These are phyloP conservation scores for Cytospora piceicola DNA, from an alignment of 2,329 filamentous ascomycete genomes.

Conservation along the genomic window DNA sequence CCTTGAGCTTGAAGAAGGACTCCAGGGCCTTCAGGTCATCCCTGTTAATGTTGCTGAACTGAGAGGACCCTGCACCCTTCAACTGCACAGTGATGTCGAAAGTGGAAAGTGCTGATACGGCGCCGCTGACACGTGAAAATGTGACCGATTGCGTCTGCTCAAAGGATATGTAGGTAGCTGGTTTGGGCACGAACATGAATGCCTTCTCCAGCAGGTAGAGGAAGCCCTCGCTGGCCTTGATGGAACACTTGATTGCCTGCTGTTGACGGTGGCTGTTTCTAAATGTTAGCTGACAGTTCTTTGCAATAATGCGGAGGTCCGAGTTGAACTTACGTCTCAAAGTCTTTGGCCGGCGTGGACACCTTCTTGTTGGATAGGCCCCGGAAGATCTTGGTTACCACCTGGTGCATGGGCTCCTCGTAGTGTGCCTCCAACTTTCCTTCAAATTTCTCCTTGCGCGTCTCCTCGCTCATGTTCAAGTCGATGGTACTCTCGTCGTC, in stretches of 20 bases:
- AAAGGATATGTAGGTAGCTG: conserved; percentile 94
- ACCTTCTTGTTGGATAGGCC: conserved; percentile 95
- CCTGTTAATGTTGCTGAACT: conserved; percentile 99
- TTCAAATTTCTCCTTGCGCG: conserved; percentile 82
- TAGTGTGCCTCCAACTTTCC: conserved; percentile 88
- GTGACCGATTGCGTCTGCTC: conserved; percentile 91
- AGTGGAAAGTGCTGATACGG: conserved; percentile 89
- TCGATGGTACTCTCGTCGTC: conserved; percentile 97
- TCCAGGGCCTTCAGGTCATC: conserved; percentile 98
- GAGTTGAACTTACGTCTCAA: conserved; percentile 65
- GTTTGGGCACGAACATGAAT: conserved; percentile 99
- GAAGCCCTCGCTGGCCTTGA: conserved; percentile 98
- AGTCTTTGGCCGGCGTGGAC: conserved; percentile 90
- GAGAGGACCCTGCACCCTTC: conserved; percentile 88
- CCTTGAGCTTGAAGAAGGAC: conserved; percentile 95
- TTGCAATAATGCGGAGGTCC: background rate
- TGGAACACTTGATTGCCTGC: conserved; percentile 97
- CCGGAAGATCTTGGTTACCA: conserved; percentile 93
- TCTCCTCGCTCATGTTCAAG: conserved; percentile 91
- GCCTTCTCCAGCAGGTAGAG: conserved; percentile 97
- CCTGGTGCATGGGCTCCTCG: conserved; percentile 89
- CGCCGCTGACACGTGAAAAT: conserved; percentile 93
- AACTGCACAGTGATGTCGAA: conserved; percentile 95
- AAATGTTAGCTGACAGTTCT: conserved; percentile 15
- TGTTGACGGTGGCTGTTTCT: conserved; percentile 77